A percentile compares a stretch with the other conserved stretches of the same genome.
Conservation (phyloP, 202 grass and related monocot genomes). For the Bolboschoenoplectus hybrid region DNA sequence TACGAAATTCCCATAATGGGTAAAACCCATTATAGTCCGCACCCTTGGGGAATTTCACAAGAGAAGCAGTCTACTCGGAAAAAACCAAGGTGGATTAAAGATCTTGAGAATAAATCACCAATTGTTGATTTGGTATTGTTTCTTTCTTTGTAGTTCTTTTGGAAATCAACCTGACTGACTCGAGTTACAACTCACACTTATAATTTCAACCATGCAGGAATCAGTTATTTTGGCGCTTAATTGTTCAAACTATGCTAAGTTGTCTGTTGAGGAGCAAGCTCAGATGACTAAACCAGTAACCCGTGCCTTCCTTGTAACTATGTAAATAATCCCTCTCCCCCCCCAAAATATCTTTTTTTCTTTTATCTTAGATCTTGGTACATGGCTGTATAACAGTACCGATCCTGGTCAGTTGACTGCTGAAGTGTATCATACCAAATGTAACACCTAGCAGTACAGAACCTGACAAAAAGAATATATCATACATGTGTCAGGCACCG, state of each 20-base stretch:
- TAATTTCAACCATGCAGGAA: slow-evolving; percentile 52
- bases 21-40: slow-evolving; percentile 73
- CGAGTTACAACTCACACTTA: not conserved
- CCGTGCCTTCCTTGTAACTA: slow-evolving; percentile 48
- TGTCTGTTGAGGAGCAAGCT: slow-evolving; percentile 45
- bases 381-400: not conserved
- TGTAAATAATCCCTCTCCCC: slow-evolving; percentile 54
- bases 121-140: slow-evolving; percentile 74
- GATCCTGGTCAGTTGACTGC: not conserved
- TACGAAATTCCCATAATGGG: slow-evolving; percentile 71
- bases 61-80: slow-evolving; percentile 41
- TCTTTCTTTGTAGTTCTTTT: slow-evolving; percentile 32
- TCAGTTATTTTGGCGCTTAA: slow-evolving; percentile 85
- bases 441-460: not conserved
- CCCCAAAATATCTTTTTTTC: not conserved
- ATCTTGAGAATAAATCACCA: slow-evolving; percentile 55
- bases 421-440: not conserved
- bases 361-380: slow-evolving; percentile 14
- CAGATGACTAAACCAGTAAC: slow-evolving; percentile 35
- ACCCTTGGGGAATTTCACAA: slow-evolving; percentile 49
- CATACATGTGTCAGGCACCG: not conserved
- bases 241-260: slow-evolving; percentile 70
- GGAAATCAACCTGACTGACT: not conserved
- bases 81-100: slow-evolving; percentile 78
- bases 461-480: not conserved